phyloP scores from a whole-genome alignment of 306 rosid genomes.

The Prunus dulcis region DNA sequence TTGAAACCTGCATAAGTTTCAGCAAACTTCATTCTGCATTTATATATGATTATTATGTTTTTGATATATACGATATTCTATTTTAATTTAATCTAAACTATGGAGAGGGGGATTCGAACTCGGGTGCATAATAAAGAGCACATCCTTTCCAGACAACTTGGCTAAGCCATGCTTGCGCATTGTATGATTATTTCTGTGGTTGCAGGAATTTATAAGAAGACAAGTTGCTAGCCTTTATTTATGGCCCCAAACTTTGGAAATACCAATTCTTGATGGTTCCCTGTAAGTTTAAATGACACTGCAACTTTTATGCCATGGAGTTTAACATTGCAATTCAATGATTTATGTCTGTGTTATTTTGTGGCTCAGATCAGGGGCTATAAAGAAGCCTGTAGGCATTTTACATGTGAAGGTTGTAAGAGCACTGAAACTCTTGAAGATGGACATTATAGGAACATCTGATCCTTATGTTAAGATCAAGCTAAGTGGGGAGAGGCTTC shows the following conservation, averaged over 20 bases:
- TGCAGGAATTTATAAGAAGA: conserved; percentile 23
- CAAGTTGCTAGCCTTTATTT: conserved; percentile 25
- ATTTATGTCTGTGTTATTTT: not conserved
- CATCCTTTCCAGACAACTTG: too few relatives aligned
- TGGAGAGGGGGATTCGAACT: too few relatives aligned
- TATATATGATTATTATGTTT: not conserved
- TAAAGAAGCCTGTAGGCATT: conserved; percentile 33
- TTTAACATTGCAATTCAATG: too few relatives aligned
- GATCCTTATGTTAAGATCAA: conserved; percentile 28
- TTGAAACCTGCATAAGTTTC: not conserved
- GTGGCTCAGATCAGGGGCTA: conserved; percentile 7
- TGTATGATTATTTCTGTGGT: not conserved
- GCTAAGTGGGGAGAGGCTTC: conserved; percentile 26
- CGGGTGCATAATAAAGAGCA: too few relatives aligned
- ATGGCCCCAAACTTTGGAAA: conserved; percentile 26
- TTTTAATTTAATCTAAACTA: not conserved
- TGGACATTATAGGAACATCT: conserved; percentile 27
- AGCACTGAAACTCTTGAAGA: conserved; percentile 29
- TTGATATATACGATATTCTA: not conserved
- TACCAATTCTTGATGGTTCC: conserved; percentile 24
- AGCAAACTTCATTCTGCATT: not conserved
- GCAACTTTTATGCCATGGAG: not conserved
- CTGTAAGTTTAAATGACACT: conserved; percentile 7
- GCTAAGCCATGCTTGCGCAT: too few relatives aligned
- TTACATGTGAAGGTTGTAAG: conserved; percentile 28